phyloP scores from a whole-genome alignment of 2,329 filamentous ascomycete genomes.

The Ophiostoma sp. region DNA sequence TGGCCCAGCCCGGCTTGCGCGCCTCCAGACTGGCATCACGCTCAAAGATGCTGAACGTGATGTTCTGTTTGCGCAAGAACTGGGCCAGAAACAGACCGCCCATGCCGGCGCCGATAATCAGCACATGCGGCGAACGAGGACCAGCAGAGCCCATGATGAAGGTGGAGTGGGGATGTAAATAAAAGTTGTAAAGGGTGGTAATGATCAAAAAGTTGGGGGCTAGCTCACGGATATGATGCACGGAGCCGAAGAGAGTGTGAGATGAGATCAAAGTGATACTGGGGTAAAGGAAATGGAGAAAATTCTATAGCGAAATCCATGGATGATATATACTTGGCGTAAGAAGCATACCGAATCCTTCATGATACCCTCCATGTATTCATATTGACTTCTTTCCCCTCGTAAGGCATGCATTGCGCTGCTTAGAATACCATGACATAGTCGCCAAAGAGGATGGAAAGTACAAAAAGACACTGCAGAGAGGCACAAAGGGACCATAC shows the following conservation, averaged over 20 bases:
- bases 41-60: constrained; percentile 44
- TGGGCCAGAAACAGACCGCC: constrained; percentile 46
- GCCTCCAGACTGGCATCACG: constrained; percentile 36
- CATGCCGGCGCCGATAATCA: constrained; percentile 47
- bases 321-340: too few species aligned
- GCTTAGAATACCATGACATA: neutral
- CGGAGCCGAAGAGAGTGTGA: neutral
- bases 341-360: too few species aligned
- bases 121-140: constrained; percentile 32
- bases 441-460: neutral
- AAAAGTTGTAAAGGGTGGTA: neutral
- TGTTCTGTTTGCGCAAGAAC: constrained; percentile 37
- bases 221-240: neutral
- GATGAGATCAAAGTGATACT: neutral
- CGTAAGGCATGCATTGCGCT: neutral
- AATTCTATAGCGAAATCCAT: too few species aligned
- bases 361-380: too few species aligned
- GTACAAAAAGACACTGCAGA: neutral
- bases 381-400: too few species aligned
- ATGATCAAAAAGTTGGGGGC: neutral
- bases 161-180: neutral
- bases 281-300: neutral
- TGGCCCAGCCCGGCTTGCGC: constrained; percentile 36
- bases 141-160: neutral
- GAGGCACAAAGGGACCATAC: neutral